Percentiles rank a stretch among this genome's conserved stretches.
Conservation (phyloP, 2,329 filamentous ascomycete species). For the Lachnum nothofagi region DNA sequence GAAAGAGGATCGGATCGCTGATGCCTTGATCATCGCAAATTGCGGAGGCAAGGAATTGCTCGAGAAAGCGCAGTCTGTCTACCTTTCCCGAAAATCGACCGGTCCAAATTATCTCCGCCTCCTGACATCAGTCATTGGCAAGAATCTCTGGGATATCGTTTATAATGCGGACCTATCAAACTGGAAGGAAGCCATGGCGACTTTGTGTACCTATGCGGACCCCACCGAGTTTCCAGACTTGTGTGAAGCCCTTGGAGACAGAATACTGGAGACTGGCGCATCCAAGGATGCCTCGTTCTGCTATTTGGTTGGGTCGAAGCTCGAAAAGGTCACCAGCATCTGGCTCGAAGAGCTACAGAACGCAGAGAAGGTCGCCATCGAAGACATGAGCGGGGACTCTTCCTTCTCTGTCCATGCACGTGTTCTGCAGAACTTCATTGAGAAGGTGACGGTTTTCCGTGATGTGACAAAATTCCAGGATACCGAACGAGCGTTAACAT, state of each 20-base stretch:
- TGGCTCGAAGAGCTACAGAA: slow-evolving; percentile 90
- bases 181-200: slow-evolving; percentile 97
- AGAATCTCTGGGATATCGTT: slow-evolving; percentile 97
- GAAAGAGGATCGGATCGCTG: slow-evolving; percentile 82
- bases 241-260: slow-evolving; percentile 89
- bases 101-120: slow-evolving; percentile 89
- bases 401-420: slow-evolving; percentile 88
- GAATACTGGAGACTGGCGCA: slow-evolving; percentile 71
- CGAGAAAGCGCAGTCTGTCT: slow-evolving; percentile 87
- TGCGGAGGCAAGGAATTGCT: slow-evolving; percentile 90
- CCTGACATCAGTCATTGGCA: slow-evolving; percentile 84
- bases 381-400: slow-evolving; percentile 65
- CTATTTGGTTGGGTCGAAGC: slow-evolving; percentile 88
- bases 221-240: slow-evolving; percentile 88
- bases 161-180: slow-evolving; percentile 88
- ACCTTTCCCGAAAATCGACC: slow-evolving; percentile 75
- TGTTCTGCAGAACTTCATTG: slow-evolving; percentile 86
- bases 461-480: slow-evolving; percentile 90
- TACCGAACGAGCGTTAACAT: slow-evolving; percentile 61
- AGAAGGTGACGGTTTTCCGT: slow-evolving; percentile 96
- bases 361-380: slow-evolving; percentile 68
- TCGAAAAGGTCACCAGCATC: slow-evolving; percentile 93
- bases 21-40: slow-evolving; percentile 97
- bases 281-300: slow-evolving; percentile 94
- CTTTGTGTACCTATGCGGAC: slow-evolving; percentile 90